Base-by-base conservation (phyloP, 2,329 filamentous ascomycete species). In the Periconia sp. region DNA sequence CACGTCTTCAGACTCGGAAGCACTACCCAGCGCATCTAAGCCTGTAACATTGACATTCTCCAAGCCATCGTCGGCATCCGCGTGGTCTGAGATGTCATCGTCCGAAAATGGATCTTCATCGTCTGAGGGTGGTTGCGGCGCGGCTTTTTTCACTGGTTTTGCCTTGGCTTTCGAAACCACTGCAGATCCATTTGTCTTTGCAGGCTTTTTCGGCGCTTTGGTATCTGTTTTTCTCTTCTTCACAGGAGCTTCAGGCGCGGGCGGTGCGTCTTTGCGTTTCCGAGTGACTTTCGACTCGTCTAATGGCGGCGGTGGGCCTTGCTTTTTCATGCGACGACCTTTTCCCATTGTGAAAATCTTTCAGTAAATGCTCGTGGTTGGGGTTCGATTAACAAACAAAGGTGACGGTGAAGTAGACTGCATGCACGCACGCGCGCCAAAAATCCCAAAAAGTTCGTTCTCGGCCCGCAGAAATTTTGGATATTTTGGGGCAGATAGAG, bases 281-380 rank as follows among this genome's bases (percentile, higher is more conserved):
- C 87, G 91, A 47, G 87, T 86, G 66, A 88, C 87, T 68, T 89
- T 68, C 61, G 73, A 79, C 63, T 96, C 91, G 61, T 94, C 91
- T 61, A 97, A 83, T 60, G 89, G 82, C 68, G 89, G 85, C 50
- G 94, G 94, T 60, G 88, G 82, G 52, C 92, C 93, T 83, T 97
- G 94, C 79, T 97, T 97, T 76, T 92, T 90, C 88, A 97, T 95
- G 68, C 92, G 91, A 73, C 92, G 89, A 74, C 92, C 90, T 58
- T 86, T 85, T 80, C 91, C 92, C 92, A 96, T 96, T 41, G 60
- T 70, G 54, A 57, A 15, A 52, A n/a, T 30, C 23, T 40, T 52
- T 49, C 48, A 42, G 48, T 47, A 15, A 10, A 23, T 20, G 7
- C 43, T 27, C 23, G 23, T 8, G 23, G 23, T 27, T 27, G 23